Base-by-base conservation (phyloP, 495 filamentous ascomycete species). In the Penicillium coffeae region DNA sequence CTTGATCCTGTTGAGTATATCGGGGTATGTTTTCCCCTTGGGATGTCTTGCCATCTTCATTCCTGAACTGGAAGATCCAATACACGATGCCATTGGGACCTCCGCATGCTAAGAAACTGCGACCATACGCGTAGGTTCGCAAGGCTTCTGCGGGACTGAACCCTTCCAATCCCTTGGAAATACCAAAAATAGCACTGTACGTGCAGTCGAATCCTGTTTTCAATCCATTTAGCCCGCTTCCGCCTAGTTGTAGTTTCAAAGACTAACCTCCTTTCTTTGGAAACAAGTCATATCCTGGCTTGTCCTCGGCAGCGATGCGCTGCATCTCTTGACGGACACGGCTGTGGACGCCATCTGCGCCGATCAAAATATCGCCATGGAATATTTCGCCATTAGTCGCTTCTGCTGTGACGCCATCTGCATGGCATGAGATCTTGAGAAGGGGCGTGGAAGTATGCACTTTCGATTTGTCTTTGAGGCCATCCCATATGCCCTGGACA, bases 331-430 rank as follows among this genome's bases (percentile, higher is more conserved):
- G 34, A 5, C 35, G 45, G 20, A 47, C 36, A 30, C 21, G 22
- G 32, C 45, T 47, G 19, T 39, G 45, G 10, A 47, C 36, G 10
- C 25, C 25, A 30, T 81, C 79, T n/a, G 67, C 70, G 0, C 76
- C 78, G 5, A 78, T 59, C 1, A 81, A 54, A 20, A 78, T 38
- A 40, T 71, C 62, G 0, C 76, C 78, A 10, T 50, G 38, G 45
- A 62, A 71, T 0, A 59, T 36, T 12, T 56, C 55, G 0, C 76
- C 75, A 50, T 77, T 70, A 1, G 27, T 20, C 14, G 63, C 63
- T 18, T 56, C 51, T 25, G 70, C 65, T 4, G 21, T 39, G 3
- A 71, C 67, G 10, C 58, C 55, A 32, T 58, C 42, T 2, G 54
- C 45, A 8, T 40, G 7, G 14, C 58, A 44, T 10, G 56, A 44